A percentile compares a stretch with the other conserved stretches of the same genome.
Conservation (phyloP, 2,329 filamentous ascomycete species). For the Pseudopyricularia javanii region DNA sequence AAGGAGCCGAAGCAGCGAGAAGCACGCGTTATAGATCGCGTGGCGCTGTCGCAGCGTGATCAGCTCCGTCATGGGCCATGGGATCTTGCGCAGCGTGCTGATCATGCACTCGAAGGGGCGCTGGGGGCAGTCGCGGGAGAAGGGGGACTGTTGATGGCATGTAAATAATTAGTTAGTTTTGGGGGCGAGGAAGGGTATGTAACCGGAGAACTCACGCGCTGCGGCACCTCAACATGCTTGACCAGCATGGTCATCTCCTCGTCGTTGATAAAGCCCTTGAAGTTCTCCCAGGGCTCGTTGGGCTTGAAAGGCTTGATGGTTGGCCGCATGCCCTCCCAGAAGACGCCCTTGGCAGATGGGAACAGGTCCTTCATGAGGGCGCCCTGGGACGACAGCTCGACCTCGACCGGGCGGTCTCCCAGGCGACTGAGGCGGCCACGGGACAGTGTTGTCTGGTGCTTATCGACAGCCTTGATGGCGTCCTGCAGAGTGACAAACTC, state of each 20-base stretch:
- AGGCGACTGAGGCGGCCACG: conserved; percentile 34
- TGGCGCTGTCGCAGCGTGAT: conserved; percentile 47
- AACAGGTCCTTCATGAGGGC: conserved; percentile 51
- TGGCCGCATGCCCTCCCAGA: conserved; percentile 39
- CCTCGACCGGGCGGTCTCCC: conserved; percentile 42
- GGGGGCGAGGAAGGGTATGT: not conserved
- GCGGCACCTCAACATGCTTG: conserved; percentile 49
- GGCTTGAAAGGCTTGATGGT: conserved; percentile 21
- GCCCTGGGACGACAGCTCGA: conserved; percentile 43
- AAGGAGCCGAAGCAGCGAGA: conserved; percentile 35
- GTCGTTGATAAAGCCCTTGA: conserved; percentile 46
- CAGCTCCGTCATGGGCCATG: conserved; percentile 44
- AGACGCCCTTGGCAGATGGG: conserved; percentile 40
- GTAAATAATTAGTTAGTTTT: conserved; percentile 3
- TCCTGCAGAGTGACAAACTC: conserved; percentile 42
- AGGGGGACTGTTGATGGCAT: conserved; percentile 34
- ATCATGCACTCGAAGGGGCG: conserved; percentile 55
- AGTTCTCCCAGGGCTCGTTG: conserved; percentile 34
- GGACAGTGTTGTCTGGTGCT: conserved; percentile 25
- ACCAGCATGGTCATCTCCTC: conserved; percentile 54
- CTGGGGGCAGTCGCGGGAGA: conserved; percentile 48
- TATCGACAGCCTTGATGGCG: conserved; percentile 38
- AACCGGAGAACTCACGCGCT: conserved; percentile 36
- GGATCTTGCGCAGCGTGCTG: conserved; percentile 49
- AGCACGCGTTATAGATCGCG: conserved; percentile 36